Evolutionary conservation across 164 flowering plant genomes (phyloP).

Genomic region (Euptelea pleiosperma): DNA sequence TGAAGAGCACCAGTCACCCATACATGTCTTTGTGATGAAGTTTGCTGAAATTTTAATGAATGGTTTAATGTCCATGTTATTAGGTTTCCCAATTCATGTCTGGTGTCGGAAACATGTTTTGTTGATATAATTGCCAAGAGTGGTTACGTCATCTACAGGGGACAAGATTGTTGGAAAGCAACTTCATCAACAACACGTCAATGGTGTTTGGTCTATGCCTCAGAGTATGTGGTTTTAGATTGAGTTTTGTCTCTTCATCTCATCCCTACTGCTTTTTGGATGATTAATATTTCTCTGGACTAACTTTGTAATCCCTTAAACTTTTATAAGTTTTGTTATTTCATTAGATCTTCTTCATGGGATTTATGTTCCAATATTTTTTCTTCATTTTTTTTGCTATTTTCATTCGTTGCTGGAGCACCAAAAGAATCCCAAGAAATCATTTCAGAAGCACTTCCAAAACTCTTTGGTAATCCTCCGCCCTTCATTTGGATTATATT

Average conservation of each 20-base stretch:
- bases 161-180: conserved; percentile 70
- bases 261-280: neutral
- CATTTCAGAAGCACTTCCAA: conserved; percentile 78
- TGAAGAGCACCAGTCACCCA: too few species aligned
- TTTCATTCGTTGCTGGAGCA: conserved; percentile 80
- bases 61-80: too few species aligned
- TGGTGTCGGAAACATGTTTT: neutral
- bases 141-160: conserved; percentile 48
- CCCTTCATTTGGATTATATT: conserved; percentile 3
- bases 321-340: neutral
- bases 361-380: neutral
- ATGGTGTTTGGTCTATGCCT: conserved; percentile 90
- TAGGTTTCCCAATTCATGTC: neutral
- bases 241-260: neutral
- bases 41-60: too few species aligned
- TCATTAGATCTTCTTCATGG: neutral
- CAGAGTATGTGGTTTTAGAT: conserved; percentile 47
- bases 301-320: neutral
- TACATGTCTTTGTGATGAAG: too few species aligned
- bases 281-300: neutral
- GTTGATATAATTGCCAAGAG: neutral
- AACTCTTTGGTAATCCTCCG: conserved; percentile 60
- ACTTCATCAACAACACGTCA: conserved; percentile 91
- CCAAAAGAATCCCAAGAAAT: conserved; percentile 79
- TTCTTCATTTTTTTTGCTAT: conserved; percentile 3